These are phyloP conservation scores for Acanthamoeba divionensis DNA, from an alignment of 208 protist genomes.

Conservation along the genomic window DNA sequence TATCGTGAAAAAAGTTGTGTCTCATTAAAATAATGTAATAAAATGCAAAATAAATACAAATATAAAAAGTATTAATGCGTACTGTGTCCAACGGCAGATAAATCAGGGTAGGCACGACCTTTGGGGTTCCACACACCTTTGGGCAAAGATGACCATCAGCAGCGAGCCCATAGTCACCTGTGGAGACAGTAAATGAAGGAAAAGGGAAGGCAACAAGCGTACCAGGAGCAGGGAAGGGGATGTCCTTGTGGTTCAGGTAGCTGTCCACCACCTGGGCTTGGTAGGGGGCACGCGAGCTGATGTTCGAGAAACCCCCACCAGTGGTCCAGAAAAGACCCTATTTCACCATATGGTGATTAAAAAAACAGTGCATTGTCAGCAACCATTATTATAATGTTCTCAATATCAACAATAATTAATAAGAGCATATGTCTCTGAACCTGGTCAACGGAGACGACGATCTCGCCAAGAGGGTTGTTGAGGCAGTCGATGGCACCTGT, in stretches of 20 bases:
- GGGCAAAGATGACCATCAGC: no score
- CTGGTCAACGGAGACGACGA: constrained; percentile 50
- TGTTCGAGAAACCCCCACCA: constrained; percentile 60
- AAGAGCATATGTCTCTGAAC: no score
- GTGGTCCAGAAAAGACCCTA: not conserved
- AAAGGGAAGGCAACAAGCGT: no score
- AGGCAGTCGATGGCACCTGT: not conserved
- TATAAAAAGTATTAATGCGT: not conserved
- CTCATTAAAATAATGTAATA: not conserved
- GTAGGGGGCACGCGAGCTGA: not conserved
- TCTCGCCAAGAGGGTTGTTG: constrained; percentile 53
- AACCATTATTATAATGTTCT: not conserved
- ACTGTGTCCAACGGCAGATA: constrained; percentile 38
- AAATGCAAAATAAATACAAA: not conserved
- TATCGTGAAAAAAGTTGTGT: constrained; percentile 13
- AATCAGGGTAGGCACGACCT: constrained; percentile 41
- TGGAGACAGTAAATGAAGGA: no score
- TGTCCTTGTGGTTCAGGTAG: constrained; percentile 39
- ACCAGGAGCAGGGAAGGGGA: not conserved
- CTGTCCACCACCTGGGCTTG: constrained; percentile 12
- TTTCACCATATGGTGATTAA: not conserved
- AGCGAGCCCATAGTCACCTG: no score
- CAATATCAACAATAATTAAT: not conserved
- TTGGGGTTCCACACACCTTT: not conserved
- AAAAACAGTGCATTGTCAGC: no score